A percentile compares a stretch with the other conserved stretches of the same genome.
These are phyloP conservation scores for Cyberlindnera misumaiensis DNA, from an alignment of 805 yeast species.

Conservation along the genomic window DNA sequence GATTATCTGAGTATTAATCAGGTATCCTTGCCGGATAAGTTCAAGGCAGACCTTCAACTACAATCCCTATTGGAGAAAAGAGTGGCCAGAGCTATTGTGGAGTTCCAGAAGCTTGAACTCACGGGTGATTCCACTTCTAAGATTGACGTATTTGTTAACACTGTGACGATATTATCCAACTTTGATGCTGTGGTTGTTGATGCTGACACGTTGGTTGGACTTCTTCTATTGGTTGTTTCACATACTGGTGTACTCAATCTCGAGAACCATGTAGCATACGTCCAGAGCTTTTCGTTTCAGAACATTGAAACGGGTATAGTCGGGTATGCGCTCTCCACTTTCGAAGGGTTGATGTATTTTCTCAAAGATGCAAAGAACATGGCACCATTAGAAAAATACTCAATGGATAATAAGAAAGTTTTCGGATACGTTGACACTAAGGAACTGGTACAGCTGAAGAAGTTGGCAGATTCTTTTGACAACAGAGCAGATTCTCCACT, in stretches of 20 bases:
- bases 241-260: slow-evolving; percentile 53
- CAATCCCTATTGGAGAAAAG: slow-evolving; percentile 32
- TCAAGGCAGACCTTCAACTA: slow-evolving; percentile 23
- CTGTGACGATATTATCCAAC: slow-evolving; percentile 45
- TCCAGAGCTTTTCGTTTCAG: slow-evolving; percentile 51
- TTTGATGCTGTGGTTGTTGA: slow-evolving; percentile 38
- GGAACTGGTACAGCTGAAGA: slow-evolving; percentile 21
- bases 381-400: slow-evolving; percentile 31
- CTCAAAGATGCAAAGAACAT: slow-evolving; percentile 35
- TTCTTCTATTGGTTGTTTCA: slow-evolving; percentile 64
- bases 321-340: slow-evolving; percentile 75
- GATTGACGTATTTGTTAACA: slow-evolving; percentile 39
- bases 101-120: slow-evolving; percentile 40
- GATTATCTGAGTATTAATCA: slow-evolving; percentile 32
- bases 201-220: slow-evolving; percentile 76
- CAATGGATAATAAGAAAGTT: slow-evolving; percentile 42
- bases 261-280: slow-evolving; percentile 58
- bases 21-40: slow-evolving; percentile 31
- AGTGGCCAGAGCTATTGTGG: slow-evolving; percentile 43
- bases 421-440: slow-evolving; percentile 44
- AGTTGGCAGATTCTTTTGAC: slow-evolving; percentile 23
- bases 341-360: slow-evolving; percentile 75
- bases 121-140: slow-evolving; percentile 44
- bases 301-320: slow-evolving; percentile 48
- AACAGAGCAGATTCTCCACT: slow-evolving; percentile 22